Evolutionary conservation across 2,329 filamentous ascomycete species (phyloP), one percentile per base, ranked within the genome.

Genomic region (Penicillium sp.): DNA sequence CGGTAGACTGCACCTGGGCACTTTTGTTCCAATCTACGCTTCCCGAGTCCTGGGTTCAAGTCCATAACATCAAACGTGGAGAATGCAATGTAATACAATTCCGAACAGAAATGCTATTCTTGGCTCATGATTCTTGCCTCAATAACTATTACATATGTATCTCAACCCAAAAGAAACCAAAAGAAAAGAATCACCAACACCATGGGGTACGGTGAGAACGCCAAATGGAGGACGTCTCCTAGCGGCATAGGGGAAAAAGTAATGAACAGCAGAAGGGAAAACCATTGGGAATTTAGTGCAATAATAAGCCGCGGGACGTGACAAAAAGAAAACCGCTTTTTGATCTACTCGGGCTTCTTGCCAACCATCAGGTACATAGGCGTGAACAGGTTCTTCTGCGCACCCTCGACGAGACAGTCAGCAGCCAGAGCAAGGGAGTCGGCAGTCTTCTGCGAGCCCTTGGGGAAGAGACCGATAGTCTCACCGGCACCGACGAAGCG

Each of bases 301-400:
- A 51, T 20, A 20, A 46, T 36, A 46, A 46, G 43, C 46, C 50
- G 29, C 44, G 39, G 39, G 46, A 43, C 26, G 32, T 37, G 34
- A 39, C 36, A 35, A 47, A 31, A n/a, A 3, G 23, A 34, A 26
- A 47, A 28, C 38, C 32, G 43, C 39, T 46, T 51, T 51, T 38
- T 20, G 11, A 26, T 50, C 64, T 67, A 69, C 64, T 70, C 64
- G 34, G 91, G 89, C 78, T 96, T 96, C 72, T 87, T 83, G 51
- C 82, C 91, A 49, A 96, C 81, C 88, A 96, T 96, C 65, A 97
- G 76, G 74, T 95, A 96, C 91, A 97, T 97, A 46, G 91, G 91
- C 1, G 91, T 97, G 74, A 97, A 97, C n/a, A 97, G 79, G 69
- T 95, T 87, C 74, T 90, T 78, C 68, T 82, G 81, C 28, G 84